Conservation (phyloP, 805 yeast species). For the Hanseniaspora pseudoguilliermondii region DNA sequence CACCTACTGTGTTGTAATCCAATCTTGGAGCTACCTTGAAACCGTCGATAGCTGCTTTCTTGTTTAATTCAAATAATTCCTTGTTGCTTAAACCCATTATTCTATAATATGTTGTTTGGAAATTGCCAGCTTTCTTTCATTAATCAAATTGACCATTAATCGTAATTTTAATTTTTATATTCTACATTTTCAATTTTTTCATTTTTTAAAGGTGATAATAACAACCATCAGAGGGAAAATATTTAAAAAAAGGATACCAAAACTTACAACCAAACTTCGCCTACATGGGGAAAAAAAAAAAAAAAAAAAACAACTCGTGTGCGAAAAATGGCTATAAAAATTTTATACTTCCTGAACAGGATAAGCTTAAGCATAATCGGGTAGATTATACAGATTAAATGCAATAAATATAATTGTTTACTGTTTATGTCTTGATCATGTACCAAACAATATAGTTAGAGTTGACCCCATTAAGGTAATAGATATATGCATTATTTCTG, state of each 20-base stretch:
- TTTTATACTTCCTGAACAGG: no score
- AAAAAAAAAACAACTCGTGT: no score
- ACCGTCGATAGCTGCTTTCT: constrained; percentile 83
- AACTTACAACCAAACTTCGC: no score
- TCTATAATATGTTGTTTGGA: not conserved
- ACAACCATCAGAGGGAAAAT: no score
- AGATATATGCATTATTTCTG: not conserved
- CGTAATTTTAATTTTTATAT: not conserved
- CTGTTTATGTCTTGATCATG: no score
- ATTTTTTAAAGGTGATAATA: not conserved
- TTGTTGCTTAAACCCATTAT: constrained; percentile 25
- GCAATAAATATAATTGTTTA: no score
- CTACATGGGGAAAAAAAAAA: no score
- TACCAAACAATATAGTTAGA: not conserved
- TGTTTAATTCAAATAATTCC: constrained; percentile 57
- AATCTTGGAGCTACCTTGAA: constrained; percentile 83
- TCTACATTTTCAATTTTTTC: not conserved
- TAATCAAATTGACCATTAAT: not conserved
- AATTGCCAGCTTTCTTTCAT: not conserved
- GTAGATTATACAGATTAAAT: no score
- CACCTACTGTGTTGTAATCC: constrained; percentile 92
- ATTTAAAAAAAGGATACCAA: no score
- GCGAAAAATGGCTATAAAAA: no score
- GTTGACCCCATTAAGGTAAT: no score
- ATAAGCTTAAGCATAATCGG: no score